Conservation (phyloP, 768 basidiomycete genomes). For the Tylopilus plumbeoviolaceoides region DNA sequence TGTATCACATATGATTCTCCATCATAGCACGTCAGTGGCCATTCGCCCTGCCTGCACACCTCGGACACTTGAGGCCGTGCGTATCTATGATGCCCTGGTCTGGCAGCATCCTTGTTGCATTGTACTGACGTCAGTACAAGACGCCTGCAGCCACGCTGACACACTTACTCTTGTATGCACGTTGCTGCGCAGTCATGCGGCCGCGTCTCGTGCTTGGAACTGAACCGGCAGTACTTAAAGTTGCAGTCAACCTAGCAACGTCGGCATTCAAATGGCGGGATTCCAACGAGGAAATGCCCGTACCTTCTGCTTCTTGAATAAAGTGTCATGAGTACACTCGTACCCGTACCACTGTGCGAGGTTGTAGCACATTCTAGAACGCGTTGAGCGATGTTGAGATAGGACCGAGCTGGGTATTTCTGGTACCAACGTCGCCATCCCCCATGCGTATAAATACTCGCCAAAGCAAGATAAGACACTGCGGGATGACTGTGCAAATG, state of each 20-base stretch:
- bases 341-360: slow-evolving; percentile 33
- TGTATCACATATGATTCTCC: neutral
- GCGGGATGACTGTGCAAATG: slow-evolving; percentile 4
- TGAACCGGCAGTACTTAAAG: slow-evolving; percentile 35
- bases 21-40: slow-evolving; percentile 20
- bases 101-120: slow-evolving; percentile 23
- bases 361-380: slow-evolving; percentile 31
- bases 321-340: slow-evolving; percentile 30
- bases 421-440: neutral
- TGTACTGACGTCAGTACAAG: slow-evolving; percentile 6
- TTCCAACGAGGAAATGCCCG: neutral
- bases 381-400: neutral
- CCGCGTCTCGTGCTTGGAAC: slow-evolving; percentile 30
- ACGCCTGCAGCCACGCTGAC: neutral
- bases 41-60: slow-evolving; percentile 22
- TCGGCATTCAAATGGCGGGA: neutral
- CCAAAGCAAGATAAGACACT: slow-evolving; percentile 3
- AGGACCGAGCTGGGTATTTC: slow-evolving; percentile 5
- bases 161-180: slow-evolving; percentile 37
- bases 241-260: slow-evolving; percentile 48
- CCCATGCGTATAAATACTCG: slow-evolving; percentile 22
- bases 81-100: slow-evolving; percentile 27
- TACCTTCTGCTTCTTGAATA: slow-evolving; percentile 35
- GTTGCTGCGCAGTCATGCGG: slow-evolving; percentile 36
- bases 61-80: slow-evolving; percentile 7